phyloP scores from a whole-genome alignment of 768 basidiomycete species.

The Suillus alpinus region DNA sequence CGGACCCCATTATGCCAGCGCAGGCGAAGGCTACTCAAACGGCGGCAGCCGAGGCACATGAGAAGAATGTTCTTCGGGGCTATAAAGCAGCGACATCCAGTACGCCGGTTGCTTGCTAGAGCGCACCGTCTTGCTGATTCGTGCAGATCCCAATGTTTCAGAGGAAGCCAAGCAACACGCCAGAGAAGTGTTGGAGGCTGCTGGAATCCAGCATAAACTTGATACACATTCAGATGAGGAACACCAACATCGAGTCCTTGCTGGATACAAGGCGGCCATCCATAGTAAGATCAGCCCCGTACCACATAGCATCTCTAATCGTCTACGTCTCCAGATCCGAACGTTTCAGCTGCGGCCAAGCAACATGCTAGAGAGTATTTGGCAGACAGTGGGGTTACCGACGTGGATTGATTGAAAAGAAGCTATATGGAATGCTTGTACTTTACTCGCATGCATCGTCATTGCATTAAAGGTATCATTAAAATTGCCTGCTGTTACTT shows the following conservation, averaged over 20 bases:
- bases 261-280: slow-evolving; percentile 56
- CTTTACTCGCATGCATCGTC: not conserved
- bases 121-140: not conserved
- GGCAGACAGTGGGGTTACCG: slow-evolving; percentile 23
- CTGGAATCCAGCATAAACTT: slow-evolving; percentile 35
- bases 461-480: slow-evolving; percentile 3
- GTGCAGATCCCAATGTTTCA: slow-evolving; percentile 43
- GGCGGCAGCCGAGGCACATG: slow-evolving; percentile 2
- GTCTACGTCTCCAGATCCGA: slow-evolving; percentile 33
- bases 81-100: slow-evolving; percentile 51
- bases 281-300: slow-evolving; percentile 31
- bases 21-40: not conserved
- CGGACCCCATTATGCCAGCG: not conserved
- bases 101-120: slow-evolving; percentile 14
- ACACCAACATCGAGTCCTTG: slow-evolving; percentile 46
- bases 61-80: slow-evolving; percentile 36
- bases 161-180: slow-evolving; percentile 52
- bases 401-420: slow-evolving; percentile 5
- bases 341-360: slow-evolving; percentile 48
- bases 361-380: slow-evolving; percentile 44
- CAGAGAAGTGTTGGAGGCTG: slow-evolving; percentile 48
- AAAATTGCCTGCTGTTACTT: slow-evolving; percentile 1
- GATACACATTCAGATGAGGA: slow-evolving; percentile 33
- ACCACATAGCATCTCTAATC: slow-evolving; percentile 1
- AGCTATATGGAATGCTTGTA: not conserved